Evolutionary conservation across 1,284 basidiomycete genomes (phyloP).

Genomic region (Irpex lacteus): DNA sequence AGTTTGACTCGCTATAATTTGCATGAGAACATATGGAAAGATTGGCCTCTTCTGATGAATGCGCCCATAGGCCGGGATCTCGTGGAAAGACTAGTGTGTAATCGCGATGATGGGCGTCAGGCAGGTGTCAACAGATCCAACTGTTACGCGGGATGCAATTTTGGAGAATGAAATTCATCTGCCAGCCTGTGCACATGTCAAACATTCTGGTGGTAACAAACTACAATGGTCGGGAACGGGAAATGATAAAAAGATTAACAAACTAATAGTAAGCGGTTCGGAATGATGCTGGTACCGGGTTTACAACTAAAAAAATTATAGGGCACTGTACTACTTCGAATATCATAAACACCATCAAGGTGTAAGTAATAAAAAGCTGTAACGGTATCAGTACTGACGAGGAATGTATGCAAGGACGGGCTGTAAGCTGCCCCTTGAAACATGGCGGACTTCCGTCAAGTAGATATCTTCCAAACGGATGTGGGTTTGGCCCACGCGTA

Average conservation of each 20-base stretch:
- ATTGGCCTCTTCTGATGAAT: neutral
- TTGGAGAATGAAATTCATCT: neutral
- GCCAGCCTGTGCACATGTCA: neutral
- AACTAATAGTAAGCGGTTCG: neutral
- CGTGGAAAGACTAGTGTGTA: neutral
- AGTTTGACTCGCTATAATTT: neutral
- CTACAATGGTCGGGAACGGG: neutral
- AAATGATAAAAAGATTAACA: neutral
- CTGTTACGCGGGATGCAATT: neutral
- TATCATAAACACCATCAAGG: neutral
- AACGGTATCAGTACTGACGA: neutral
- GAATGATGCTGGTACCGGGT: neutral
- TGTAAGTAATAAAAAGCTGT: neutral
- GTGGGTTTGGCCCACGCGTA: too few species aligned
- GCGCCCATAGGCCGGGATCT: neutral
- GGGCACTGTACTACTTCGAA: neutral
- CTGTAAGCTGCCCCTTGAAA: constrained; percentile 8
- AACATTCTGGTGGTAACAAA: neutral
- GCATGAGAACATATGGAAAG: constrained; percentile 1
- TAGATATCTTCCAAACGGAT: constrained; percentile 3
- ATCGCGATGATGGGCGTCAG: neutral
- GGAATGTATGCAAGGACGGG: neutral
- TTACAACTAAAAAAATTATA: neutral
- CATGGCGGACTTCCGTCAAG: constrained; percentile 1
- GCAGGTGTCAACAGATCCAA: neutral